Conservation (phyloP, 108 stramenopile species). For the Aurantiochytrium sp. region DNA sequence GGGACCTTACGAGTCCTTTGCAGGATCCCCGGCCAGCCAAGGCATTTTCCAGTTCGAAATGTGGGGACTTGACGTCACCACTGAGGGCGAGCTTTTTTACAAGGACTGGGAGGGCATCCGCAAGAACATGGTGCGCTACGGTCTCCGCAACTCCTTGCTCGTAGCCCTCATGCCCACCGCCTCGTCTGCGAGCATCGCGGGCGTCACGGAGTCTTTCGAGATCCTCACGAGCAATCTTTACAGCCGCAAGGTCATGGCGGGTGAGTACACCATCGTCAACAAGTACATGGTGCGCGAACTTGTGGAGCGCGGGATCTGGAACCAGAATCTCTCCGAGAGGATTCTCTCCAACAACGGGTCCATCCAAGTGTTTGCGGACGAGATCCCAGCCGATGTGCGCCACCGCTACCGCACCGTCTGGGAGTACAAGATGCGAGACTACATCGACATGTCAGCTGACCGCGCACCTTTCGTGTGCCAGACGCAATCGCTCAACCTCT, state of each 20-base stretch:
- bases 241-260: conserved; percentile 86
- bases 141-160: conserved; percentile 83
- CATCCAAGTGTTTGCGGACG: background rate
- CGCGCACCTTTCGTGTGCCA: conserved; percentile 56
- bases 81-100: conserved; percentile 30
- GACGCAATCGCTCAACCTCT: conserved; percentile 49
- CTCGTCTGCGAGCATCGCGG: conserved; percentile 88
- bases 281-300: background rate
- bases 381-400: background rate
- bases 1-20: conserved; percentile 77
- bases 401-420: background rate
- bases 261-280: conserved; percentile 72
- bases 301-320: background rate
- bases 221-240: conserved; percentile 93
- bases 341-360: background rate
- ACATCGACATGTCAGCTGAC: conserved; percentile 42
- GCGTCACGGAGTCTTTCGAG: conserved; percentile 94
- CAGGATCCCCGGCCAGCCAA: conserved; percentile 78
- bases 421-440: background rate
- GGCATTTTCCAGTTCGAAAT: conserved; percentile 85
- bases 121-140: conserved; percentile 56
- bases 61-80: conserved; percentile 68
- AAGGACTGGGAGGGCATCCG: conserved; percentile 80
- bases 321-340: background rate
- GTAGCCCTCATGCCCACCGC: conserved; percentile 98